A percentile compares a stretch with the other conserved stretches of the same genome.
These are phyloP conservation scores for Ogataea nitratoaversa DNA, from an alignment of 805 yeast species.

Conservation along the genomic window DNA sequence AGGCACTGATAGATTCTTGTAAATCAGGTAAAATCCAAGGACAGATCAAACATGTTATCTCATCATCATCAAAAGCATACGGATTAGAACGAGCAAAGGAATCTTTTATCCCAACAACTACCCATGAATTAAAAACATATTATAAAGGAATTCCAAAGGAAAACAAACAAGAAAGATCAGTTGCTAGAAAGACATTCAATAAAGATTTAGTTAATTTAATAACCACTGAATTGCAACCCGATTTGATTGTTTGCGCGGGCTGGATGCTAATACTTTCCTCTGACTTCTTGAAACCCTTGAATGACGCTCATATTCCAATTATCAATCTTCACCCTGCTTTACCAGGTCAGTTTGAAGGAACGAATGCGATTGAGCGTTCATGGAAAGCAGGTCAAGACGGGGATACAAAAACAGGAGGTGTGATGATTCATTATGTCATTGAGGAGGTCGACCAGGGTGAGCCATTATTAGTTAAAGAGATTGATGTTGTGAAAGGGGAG, in stretches of 20 bases:
- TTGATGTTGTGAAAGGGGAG: constrained; percentile 69
- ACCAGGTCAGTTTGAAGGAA: constrained; percentile 96
- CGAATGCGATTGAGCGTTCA: constrained; percentile 94
- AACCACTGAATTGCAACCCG: constrained; percentile 56
- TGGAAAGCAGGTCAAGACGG: constrained; percentile 94
- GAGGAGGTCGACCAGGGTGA: constrained; percentile 93
- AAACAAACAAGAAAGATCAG: constrained; percentile 49
- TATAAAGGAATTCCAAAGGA: constrained; percentile 73
- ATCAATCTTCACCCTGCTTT: constrained; percentile 95
- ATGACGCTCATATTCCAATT: constrained; percentile 60
- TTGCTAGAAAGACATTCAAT: constrained; percentile 70
- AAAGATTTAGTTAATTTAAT: constrained; percentile 70
- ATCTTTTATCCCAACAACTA: constrained; percentile 64
- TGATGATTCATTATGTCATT: constrained; percentile 96
- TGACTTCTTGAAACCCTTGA: constrained; percentile 64
- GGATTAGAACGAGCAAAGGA: constrained; percentile 78
- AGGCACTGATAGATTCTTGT: constrained; percentile 83
- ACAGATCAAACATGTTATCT: constrained; percentile 70
- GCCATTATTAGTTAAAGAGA: constrained; percentile 78
- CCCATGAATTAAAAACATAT: constrained; percentile 69
- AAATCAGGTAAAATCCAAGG: constrained; percentile 35
- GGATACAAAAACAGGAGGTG: constrained; percentile 71
- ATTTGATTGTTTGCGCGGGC: constrained; percentile 93
- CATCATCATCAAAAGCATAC: constrained; percentile 82
- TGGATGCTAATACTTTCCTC: constrained; percentile 94